These are phyloP conservation scores for Malassezia japonica DNA, from an alignment of 1,284 basidiomycete genomes.

Conservation along the genomic window DNA sequence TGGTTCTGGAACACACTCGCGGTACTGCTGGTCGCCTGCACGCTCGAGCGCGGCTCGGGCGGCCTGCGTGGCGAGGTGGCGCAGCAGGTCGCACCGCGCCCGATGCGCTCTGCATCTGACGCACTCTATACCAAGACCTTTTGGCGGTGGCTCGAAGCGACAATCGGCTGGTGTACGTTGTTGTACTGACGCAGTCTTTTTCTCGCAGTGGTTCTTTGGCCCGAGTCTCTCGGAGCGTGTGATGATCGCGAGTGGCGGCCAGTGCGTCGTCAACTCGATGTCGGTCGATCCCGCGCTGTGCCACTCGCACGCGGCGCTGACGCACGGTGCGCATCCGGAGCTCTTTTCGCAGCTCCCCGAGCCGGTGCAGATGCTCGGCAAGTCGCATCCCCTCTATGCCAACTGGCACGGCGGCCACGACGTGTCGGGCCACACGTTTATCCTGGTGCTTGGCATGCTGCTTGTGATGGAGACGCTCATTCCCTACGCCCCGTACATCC, in stretches of 20 bases:
- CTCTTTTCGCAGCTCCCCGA: slow-evolving; percentile 14
- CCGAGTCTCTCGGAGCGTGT: slow-evolving; percentile 70
- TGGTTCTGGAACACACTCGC: slow-evolving; percentile 71
- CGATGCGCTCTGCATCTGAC: neutral
- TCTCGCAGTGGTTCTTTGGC: slow-evolving; percentile 82
- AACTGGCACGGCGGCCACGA: slow-evolving; percentile 71
- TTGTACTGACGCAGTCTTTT: slow-evolving; percentile 1
- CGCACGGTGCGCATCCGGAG: slow-evolving; percentile 17
- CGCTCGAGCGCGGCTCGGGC: slow-evolving; percentile 1
- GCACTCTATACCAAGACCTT: neutral
- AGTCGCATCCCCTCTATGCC: slow-evolving; percentile 28
- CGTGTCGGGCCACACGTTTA: slow-evolving; percentile 85
- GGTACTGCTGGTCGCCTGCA: slow-evolving; percentile 18
- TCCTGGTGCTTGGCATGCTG: slow-evolving; percentile 71
- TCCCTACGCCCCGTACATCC: slow-evolving; percentile 48
- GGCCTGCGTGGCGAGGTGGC: slow-evolving; percentile 8
- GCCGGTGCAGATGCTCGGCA: slow-evolving; percentile 32
- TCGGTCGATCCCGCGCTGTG: slow-evolving; percentile 22
- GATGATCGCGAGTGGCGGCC: slow-evolving; percentile 65
- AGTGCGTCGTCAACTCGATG: slow-evolving; percentile 56
- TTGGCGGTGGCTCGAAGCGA: slow-evolving; percentile 18
- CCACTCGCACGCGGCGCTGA: slow-evolving; percentile 20
- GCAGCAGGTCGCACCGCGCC: neutral
- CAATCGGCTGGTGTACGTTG: slow-evolving; percentile 21
- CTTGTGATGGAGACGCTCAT: slow-evolving; percentile 69